Evolutionary conservation across 2,329 filamentous ascomycete species (phyloP), one percentile per base, ranked within the genome.

Genomic region (Phialemonium atrogriseum): DNA sequence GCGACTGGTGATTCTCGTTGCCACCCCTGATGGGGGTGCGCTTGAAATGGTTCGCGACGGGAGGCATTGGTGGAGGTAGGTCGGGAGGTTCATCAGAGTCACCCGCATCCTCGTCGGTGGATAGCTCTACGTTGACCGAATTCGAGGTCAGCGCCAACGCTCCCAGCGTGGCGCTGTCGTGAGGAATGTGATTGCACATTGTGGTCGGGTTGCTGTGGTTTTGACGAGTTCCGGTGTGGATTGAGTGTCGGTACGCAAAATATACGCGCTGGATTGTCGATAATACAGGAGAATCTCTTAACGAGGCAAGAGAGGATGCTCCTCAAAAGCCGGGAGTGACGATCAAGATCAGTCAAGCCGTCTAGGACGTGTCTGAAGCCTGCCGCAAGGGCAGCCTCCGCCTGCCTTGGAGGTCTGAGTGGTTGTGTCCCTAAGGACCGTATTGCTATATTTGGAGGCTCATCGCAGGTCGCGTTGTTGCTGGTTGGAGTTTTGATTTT

Each of bases 1-100:
- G 73, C 10, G 91, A 96, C 48, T 86, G 75, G 45, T 84, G 77
- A 31, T 71, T 73, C 33, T 73, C 68, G 19, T 55, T 62, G 20
- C 68, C 57, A 23, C 62, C 59, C 47, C 63, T 62, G 33, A 69
- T 60, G 29, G 51, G 52, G 31, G 58, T 66, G 55, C 62, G 65
- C 48, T 57, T 58, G 52, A 64, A 77, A 55, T 51, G 60, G 43
- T 44, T 52, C 44, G 32, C 47, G 38, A 39, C 47, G 27, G 43
- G 46, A 29, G 43, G 48, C 15, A 34, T 30, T 19, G 37, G 36
- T 40, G 40, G 41, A 28, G 41, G 42, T 50, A 59, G 49, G 60
- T 95, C 88, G 47, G 88, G 87, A 30, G 88, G 88, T 58, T 96
- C 89, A 57, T 96, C 89, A 30, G 79, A 70, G 49, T 95, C 89